Conservation (phyloP, 352 stramenopile genomes). For the Phytophthora sp. region DNA sequence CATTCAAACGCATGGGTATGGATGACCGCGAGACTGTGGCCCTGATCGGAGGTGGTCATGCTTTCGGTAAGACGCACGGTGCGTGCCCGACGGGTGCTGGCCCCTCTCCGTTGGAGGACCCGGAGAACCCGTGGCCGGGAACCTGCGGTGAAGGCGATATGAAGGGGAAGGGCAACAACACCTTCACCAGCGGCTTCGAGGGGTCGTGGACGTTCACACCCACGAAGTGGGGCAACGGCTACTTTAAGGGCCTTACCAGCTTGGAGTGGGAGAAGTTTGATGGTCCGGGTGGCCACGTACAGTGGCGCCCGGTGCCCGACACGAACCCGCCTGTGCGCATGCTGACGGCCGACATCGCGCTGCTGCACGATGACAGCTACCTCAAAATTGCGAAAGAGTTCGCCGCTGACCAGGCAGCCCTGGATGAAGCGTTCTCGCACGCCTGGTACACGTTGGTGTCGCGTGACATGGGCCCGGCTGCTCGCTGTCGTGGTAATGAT, state of each 20-base stretch:
- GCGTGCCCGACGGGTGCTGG: slow-evolving; percentile 56
- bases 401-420: slow-evolving; percentile 55
- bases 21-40: slow-evolving; percentile 94
- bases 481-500: slow-evolving; percentile 50
- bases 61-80: slow-evolving; percentile 92
- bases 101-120: slow-evolving; percentile 48
- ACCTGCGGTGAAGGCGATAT: slow-evolving; percentile 50
- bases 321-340: slow-evolving; percentile 77
- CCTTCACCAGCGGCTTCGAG: slow-evolving; percentile 83
- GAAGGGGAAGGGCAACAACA: slow-evolving; percentile 71
- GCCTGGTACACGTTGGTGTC: slow-evolving; percentile 71
- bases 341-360: slow-evolving; percentile 83
- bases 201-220: slow-evolving; percentile 89
- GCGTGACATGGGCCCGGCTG: slow-evolving; percentile 60
- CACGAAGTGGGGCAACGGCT: slow-evolving; percentile 94
- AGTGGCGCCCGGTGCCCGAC: slow-evolving; percentile 70
- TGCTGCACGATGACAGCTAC: slow-evolving; percentile 75
- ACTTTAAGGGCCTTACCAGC: slow-evolving; percentile 86
- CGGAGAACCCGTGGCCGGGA: slow-evolving; percentile 59
- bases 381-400: slow-evolving; percentile 71
- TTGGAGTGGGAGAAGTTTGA: slow-evolving; percentile 89
- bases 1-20: slow-evolving; percentile 95
- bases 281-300: slow-evolving; percentile 64
- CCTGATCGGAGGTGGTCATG: slow-evolving; percentile 90
- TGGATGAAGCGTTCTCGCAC: slow-evolving; percentile 77